These are phyloP conservation scores for Fusarium buxicola DNA, from an alignment of 2,329 filamentous ascomycete genomes.

Conservation along the genomic window DNA sequence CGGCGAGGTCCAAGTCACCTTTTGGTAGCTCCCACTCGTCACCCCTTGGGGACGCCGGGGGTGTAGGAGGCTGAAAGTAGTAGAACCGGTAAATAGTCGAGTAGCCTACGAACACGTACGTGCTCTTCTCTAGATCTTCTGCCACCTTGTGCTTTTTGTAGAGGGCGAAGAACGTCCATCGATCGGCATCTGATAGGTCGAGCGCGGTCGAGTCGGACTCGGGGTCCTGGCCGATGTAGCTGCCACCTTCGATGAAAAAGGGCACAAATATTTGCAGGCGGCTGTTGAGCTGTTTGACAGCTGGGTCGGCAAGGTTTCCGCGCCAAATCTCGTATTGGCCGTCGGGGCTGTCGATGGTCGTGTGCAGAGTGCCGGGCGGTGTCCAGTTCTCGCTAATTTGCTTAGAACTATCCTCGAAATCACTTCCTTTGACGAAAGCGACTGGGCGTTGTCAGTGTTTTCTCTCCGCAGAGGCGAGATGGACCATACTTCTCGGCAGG, in stretches of 20 bases:
- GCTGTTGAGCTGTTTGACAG: constrained; percentile 77
- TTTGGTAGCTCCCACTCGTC: constrained; percentile 58
- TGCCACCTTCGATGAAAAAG: constrained; percentile 94
- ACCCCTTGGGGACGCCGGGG: constrained; percentile 54
- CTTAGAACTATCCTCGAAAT: constrained; percentile 71
- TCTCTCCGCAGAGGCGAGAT: constrained; percentile 26
- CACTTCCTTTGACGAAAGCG: constrained; percentile 71
- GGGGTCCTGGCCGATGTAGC: constrained; percentile 67
- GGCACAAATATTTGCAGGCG: constrained; percentile 87
- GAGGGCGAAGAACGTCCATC: constrained; percentile 94
- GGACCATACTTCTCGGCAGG: constrained; percentile 71
- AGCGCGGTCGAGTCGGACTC: constrained; percentile 68
- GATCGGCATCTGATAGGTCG: constrained; percentile 77
- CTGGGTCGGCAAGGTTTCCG: constrained; percentile 76
- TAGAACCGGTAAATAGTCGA: constrained; percentile 92
- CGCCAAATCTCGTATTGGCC: constrained; percentile 87
- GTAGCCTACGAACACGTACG: constrained; percentile 90
- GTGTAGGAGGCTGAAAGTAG: constrained; percentile 64
- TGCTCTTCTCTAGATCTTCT: constrained; percentile 57
- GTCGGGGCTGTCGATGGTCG: constrained; percentile 70
- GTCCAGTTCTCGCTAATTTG: constrained; percentile 61
- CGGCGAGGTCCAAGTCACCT: constrained; percentile 62
- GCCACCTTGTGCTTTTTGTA: constrained; percentile 71
- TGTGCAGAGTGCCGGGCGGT: constrained; percentile 80
- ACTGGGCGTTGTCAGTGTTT: constrained; percentile 58